Evolutionary conservation across 2,329 filamentous ascomycete genomes (phyloP).

Genomic region (Paecilomyces niveus): DNA sequence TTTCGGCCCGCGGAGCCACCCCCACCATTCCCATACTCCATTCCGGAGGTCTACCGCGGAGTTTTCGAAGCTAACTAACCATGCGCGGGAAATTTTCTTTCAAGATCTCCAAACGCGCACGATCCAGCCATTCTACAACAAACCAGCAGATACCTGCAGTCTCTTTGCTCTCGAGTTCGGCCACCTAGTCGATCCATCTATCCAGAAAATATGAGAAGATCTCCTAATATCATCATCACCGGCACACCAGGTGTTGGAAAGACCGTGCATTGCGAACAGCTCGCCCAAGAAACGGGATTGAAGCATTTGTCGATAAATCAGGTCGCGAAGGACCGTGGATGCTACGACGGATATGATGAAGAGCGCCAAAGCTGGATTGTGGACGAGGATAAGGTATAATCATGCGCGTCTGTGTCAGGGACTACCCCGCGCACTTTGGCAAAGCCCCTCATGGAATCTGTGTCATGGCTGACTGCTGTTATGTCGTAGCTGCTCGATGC

Average conservation of each 20-base stretch:
- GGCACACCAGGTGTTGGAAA: conserved; percentile 95
- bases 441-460: neutral
- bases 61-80: neutral
- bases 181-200: neutral
- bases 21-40: neutral
- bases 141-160: neutral
- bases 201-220: conserved; percentile 24
- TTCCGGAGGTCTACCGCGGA: neutral
- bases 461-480: conserved; percentile 2
- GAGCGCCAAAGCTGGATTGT: conserved; percentile 85
- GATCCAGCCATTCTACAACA: neutral
- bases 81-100: neutral
- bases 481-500: conserved; percentile 64
- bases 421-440: neutral
- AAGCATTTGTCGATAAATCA: conserved; percentile 85
- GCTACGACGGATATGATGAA: conserved; percentile 82
- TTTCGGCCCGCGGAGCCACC: neutral
- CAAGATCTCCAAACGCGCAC: neutral
- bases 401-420: neutral
- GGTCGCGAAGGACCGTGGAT: conserved; percentile 79
- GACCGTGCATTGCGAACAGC: conserved; percentile 78
- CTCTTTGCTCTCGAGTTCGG: neutral
- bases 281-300: conserved; percentile 69
- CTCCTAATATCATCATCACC: conserved; percentile 87
- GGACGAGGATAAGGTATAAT: conserved; percentile 81